phyloP scores from a whole-genome alignment of 345 rosid genomes.

The Nephelium lappaceum region DNA sequence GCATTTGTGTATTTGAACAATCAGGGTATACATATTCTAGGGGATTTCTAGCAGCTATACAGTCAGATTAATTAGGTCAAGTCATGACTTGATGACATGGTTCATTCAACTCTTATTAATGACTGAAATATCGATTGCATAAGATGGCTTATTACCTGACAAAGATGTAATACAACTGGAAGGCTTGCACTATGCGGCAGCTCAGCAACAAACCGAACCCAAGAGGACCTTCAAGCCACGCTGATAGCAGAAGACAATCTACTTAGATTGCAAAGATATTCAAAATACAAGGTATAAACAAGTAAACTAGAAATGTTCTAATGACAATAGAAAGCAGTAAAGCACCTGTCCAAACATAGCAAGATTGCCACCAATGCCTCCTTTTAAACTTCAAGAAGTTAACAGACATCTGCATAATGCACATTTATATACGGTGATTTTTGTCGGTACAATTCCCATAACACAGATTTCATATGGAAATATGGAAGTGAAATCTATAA shows the following conservation, averaged over 20 bases:
- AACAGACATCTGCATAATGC: slow-evolving; percentile 54
- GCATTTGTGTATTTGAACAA: neutral
- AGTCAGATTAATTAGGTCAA: neutral
- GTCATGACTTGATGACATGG: neutral
- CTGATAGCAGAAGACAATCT: slow-evolving; percentile 46
- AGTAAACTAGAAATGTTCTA: neutral
- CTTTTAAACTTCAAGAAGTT: slow-evolving; percentile 46
- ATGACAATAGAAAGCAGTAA: slow-evolving; percentile 6
- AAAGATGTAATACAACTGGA: slow-evolving; percentile 81
- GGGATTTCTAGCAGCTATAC: neutral
- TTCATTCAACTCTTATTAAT: neutral
- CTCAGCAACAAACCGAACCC: slow-evolving; percentile 89
- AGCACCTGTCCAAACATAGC: slow-evolving; percentile 93
- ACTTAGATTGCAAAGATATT: neutral
- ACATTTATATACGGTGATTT: slow-evolving; percentile 7
- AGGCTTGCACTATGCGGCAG: slow-evolving; percentile 85
- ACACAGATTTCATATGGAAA: slow-evolving; percentile 7
- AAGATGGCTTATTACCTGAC: slow-evolving; percentile 56
- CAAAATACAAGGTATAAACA: neutral
- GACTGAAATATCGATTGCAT: neutral
- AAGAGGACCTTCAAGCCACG: slow-evolving; percentile 91
- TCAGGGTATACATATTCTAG: neutral
- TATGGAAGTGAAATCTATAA: neutral
- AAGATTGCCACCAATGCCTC: slow-evolving; percentile 73
- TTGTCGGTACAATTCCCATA: neutral